Base-by-base conservation (phyloP, 305 asterid genomes). In the Withania somnifera region DNA sequence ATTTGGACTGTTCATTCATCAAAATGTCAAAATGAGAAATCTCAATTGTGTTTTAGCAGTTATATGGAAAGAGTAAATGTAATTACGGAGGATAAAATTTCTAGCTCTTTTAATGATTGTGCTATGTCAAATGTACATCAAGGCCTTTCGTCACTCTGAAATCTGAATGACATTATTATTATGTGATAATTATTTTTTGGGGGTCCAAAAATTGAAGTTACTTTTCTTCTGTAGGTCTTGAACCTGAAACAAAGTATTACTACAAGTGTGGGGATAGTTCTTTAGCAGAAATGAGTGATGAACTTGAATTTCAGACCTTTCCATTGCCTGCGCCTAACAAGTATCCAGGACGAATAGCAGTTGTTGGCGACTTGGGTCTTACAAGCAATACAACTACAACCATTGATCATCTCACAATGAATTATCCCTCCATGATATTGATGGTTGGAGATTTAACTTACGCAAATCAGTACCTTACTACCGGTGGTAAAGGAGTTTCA, bases 181-280 rank as follows among this genome's bases (percentile, higher is more conserved):
- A 4, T n/a, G 60, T n/a, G 11, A 20, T 56, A 20, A 9, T 15
- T 22, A 22, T 57, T 3, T 57, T 22, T 57, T 57, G 20, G 4
- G 13, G 20, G 32, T 57, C 32, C 3, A 20, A 24, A 54, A 63
- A n/a, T 75, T 22, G 61, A 3, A 22, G 38, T 19, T 80, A 66
- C 32, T 40, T 61, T 81, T 88, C 82, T 82, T 38, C 38, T 68
- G 64, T 77, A 94, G 98, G 92, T 24, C 93, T 94, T 81, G 92
- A 92, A 82, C 91, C 97, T 0, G 90, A 89, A 78, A 91, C 95
- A 6, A 93, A 84, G 81, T 94, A 94, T 75, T 93, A 89, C 80
- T 94, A 92, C 90, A 90, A 87, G 86, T 94, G 98, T 81, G 98
- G 98, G 24, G 98, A 94, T 86, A 89, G 91, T 85, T 87, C 91